Base-by-base conservation (phyloP, 2,329 filamentous ascomycete species). In the Clonostachys sp. region DNA sequence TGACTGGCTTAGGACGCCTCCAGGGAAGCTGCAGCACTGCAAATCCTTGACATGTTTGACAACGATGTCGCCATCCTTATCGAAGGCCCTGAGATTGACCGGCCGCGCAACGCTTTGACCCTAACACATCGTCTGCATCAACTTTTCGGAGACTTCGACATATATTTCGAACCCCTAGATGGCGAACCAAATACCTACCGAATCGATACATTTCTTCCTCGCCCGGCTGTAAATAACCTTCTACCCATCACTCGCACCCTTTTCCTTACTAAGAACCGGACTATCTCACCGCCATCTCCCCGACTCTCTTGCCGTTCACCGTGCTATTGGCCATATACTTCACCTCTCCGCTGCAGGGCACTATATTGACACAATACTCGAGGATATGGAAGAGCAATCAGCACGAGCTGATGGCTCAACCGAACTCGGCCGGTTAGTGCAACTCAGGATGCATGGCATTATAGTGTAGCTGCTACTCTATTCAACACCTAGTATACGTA, bases 41-140 rank as follows among this genome's bases (percentile, higher is more conserved):
- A 56, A 16, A 63, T 72, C 38, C 61, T 71, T 3, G 66, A 71
- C 30, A 72, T 72, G 66, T 70, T 73, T 48, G 66, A 71, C 48
- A 53, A 44, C 34, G 62, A 60, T 24, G 55, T 64, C 35, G 55
- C 56, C 10, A 54, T 63, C 53, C 45, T 70, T 2, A 70, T 72
- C 44, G 57, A 69, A 41, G 67, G 67, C 44, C 46, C 51, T 30
- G 57, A 70, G 10, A 70, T 73, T 46, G 66, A 73, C 52, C 59
- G 61, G 43, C 64, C 66, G 20, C 51, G 54, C 20, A 73, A 74
- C 52, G 67, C 68, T 16, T 33, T 58, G 4, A 52, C 55, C 5
- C 52, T 59, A 14, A 57, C 52, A 12, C 36, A 36, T 12, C 45
- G 18, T n/a, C 44, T 48, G 24, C 56, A 57, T 24, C n/a, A 42